Base-by-base conservation (phyloP, 1,139 yeast species). In the Yamadazyma membranifaciens region DNA sequence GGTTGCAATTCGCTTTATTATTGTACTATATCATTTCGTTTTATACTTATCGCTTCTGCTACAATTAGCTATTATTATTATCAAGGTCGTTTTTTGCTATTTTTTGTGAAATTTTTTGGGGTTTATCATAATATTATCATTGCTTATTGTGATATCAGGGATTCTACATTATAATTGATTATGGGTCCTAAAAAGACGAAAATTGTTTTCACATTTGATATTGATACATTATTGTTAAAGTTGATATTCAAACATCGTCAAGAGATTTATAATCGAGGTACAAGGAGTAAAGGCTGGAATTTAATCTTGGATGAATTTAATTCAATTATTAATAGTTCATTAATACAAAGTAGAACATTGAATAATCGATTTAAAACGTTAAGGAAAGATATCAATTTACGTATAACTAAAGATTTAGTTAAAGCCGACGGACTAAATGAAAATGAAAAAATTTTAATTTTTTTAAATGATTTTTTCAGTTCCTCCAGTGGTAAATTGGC, bases 231-330 rank as follows among this genome's bases (percentile, higher is more conserved):
- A 31, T 47, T 63, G 7, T 49, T 63, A 12, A 51, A 46, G 22
- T 45, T 62, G 32, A 58, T 62, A 14, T 47, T 44, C 39, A 50
- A 50, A 35, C 48, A 57, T 41, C 46, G 52, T 11, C 52, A 54
- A 17, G 62, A 56, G 25, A 47, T 63, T 3, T 61, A 59, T 44
- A 59, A 59, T n/a, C 43, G 67, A 34, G 68, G 68, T 2, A 51
- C 56, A 30, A 58, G 62, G 16, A 49, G 61, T 32, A 60, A 55
- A 42, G 62, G 65, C 0, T 63, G 68, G 68, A 57, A 55, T 17
- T 39, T 44, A 6, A 56, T 63, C 9, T 49, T 62, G 16, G 44
- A 44, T 14, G 57, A 59, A 35, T 62, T 62, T 41, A 63, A 63
- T 42, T 43, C 45, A 4, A 43, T 44, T 14, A 48, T 50, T 35